Percentiles rank a stretch among this genome's conserved stretches.
Evolutionary conservation across 805 yeast species (phyloP).

Genomic region (Cyberlindnera saturnus): DNA sequence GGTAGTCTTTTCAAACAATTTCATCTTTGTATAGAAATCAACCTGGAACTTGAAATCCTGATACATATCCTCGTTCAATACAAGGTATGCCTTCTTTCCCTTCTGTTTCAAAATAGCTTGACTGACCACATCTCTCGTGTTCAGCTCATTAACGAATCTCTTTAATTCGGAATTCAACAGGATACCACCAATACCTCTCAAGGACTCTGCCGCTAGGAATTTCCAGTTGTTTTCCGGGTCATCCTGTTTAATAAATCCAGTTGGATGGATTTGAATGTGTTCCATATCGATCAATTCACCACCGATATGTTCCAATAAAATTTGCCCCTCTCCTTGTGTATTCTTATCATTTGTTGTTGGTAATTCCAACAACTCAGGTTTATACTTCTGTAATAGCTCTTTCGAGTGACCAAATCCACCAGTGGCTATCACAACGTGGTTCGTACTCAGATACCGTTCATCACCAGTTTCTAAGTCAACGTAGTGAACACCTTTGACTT

Average conservation of each 20-base stretch:
- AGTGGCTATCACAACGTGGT: constrained; percentile 44
- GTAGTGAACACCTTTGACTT: constrained; percentile 39
- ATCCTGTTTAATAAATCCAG: constrained; percentile 47
- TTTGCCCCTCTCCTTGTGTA: constrained; percentile 56
- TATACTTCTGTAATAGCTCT: constrained; percentile 33
- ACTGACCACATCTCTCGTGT: constrained; percentile 49
- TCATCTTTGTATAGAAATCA: constrained; percentile 42
- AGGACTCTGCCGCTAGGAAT: constrained; percentile 53
- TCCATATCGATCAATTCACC: constrained; percentile 52
- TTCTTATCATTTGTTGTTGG: constrained; percentile 54
- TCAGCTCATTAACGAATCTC: constrained; percentile 49
- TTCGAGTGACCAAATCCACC: constrained; percentile 48
- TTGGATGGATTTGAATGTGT: constrained; percentile 56
- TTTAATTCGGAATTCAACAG: constrained; percentile 35
- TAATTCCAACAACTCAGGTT: constrained; percentile 38
- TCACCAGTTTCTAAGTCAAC: constrained; percentile 23
- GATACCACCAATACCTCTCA: constrained; percentile 56
- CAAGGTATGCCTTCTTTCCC: constrained; percentile 28
- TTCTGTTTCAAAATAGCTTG: constrained; percentile 30
- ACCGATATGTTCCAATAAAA: constrained; percentile 38
- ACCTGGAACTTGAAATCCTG: constrained; percentile 40
- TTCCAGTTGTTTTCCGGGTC: constrained; percentile 39
- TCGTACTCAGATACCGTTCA: constrained; percentile 21
- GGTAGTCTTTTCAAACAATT: constrained; percentile 27
- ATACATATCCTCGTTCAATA: constrained; percentile 40